A percentile compares a stretch with the other conserved stretches of the same genome.
Conservation (phyloP, 73 alveolate genomes). For the Tetrahymena malaccensis region DNA sequence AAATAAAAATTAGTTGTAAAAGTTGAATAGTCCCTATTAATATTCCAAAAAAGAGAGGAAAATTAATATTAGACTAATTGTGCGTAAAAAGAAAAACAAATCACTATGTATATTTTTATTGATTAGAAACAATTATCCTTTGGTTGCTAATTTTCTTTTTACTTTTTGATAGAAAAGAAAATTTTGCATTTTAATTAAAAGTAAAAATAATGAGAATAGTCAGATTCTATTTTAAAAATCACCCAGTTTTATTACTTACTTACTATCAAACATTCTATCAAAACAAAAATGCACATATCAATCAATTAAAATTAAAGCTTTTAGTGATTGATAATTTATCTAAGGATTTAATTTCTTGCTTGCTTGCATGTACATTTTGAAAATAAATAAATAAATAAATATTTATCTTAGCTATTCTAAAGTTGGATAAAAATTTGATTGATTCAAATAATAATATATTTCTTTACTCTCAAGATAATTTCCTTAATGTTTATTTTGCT, state of each 20-base stretch:
- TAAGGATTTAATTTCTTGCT: background rate
- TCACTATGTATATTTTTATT: background rate
- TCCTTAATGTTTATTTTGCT: background rate
- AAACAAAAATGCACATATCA: background rate
- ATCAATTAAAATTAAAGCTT: too few relatives aligned
- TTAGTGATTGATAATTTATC: too few relatives aligned
- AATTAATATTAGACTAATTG: background rate
- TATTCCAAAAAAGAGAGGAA: background rate
- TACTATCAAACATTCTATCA: background rate
- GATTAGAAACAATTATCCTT: background rate
- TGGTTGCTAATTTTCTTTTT: background rate
- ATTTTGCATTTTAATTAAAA: background rate
- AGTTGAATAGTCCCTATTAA: background rate
- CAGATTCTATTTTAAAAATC: background rate
- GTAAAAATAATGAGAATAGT: background rate
- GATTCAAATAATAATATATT: background rate
- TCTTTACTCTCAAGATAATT: background rate
- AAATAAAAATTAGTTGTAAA: background rate
- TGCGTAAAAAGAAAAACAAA: background rate
- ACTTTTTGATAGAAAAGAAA: background rate
- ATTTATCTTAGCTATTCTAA: background rate
- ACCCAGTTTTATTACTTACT: background rate
- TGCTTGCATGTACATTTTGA: background rate
- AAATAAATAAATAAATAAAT: too few relatives aligned
- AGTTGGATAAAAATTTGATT: background rate